phyloP scores from a whole-genome alignment of 768 basidiomycete species.

The Coprinellus micaceus region DNA sequence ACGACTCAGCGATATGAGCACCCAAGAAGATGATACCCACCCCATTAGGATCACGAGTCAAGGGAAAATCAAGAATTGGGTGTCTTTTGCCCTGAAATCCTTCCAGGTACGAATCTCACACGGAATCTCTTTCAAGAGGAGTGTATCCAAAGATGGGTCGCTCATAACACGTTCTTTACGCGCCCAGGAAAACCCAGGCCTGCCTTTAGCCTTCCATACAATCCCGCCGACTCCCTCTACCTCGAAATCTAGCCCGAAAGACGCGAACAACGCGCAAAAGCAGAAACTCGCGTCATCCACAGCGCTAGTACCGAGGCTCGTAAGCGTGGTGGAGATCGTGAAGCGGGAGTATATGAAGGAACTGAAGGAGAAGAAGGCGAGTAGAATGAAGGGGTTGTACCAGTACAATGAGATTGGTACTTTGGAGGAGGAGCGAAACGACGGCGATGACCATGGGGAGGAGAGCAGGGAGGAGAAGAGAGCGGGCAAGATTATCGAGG shows the following conservation, averaged over 20 bases:
- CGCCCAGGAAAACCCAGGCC: constrained; percentile 41
- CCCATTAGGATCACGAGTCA: constrained; percentile 49
- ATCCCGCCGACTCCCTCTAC: constrained; percentile 17
- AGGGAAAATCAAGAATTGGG: constrained; percentile 52
- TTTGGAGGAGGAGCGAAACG: constrained; percentile 35
- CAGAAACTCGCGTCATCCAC: constrained; percentile 28
- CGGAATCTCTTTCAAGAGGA: constrained; percentile 2
- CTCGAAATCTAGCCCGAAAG: constrained; percentile 27
- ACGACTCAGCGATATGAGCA: too few relatives aligned
- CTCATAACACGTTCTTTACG: background rate
- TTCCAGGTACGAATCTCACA: constrained; percentile 39
- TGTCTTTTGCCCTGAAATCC: constrained; percentile 50
- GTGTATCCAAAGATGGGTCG: background rate
- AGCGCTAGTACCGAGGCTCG: constrained; percentile 52
- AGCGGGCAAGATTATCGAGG: constrained; percentile 34
- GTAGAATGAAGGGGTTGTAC: constrained; percentile 53
- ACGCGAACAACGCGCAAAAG: constrained; percentile 4
- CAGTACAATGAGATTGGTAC: constrained; percentile 74
- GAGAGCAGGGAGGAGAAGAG: constrained; percentile 17
- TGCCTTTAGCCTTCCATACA: constrained; percentile 57
- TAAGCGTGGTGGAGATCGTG: constrained; percentile 79
- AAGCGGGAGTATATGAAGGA: constrained; percentile 73
- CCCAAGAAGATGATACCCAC: background rate
- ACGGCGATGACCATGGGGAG: constrained; percentile 14
- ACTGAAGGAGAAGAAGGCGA: constrained; percentile 39